These are phyloP conservation scores for Pharus latifolius DNA, from an alignment of 176 grass and related monocot species.

Conservation along the genomic window DNA sequence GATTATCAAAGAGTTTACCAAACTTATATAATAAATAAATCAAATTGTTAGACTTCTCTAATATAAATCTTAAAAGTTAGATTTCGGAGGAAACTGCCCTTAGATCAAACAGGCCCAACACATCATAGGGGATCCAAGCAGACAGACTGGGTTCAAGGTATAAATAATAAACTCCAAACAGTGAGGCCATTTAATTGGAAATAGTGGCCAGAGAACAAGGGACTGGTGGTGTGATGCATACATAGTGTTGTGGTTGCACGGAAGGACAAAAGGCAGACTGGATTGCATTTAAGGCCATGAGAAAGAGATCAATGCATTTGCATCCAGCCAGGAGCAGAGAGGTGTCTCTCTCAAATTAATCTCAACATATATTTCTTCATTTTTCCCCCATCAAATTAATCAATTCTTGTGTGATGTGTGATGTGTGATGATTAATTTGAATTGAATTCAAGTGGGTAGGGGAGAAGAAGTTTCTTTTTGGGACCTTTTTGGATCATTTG, in stretches of 20 bases:
- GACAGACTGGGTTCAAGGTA: constrained; percentile 81
- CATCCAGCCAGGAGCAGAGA: no score
- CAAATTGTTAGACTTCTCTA: no score
- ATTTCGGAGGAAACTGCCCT: no score
- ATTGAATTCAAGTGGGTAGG: not conserved
- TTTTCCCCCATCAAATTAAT: not conserved
- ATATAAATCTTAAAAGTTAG: no score
- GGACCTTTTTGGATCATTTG: no score
- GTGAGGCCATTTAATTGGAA: constrained; percentile 67
- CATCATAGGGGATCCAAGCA: constrained; percentile 1
- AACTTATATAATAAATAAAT: no score
- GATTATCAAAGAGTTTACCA: no score
- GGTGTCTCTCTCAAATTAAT: not conserved
- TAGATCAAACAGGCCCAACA: no score
- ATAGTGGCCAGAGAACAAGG: constrained; percentile 73
- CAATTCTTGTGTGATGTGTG: not conserved
- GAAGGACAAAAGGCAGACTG: constrained; percentile 26
- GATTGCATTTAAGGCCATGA: constrained; percentile 25
- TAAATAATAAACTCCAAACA: constrained; percentile 64
- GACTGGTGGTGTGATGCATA: constrained; percentile 43
- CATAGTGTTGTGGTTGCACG: constrained; percentile 72
- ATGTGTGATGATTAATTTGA: no score
- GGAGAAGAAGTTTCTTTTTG: no score
- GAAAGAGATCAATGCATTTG: not conserved
- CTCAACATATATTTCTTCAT: not conserved